phyloP scores from a whole-genome alignment of 78 protist species.

The Dictyostelium capitatum region DNA sequence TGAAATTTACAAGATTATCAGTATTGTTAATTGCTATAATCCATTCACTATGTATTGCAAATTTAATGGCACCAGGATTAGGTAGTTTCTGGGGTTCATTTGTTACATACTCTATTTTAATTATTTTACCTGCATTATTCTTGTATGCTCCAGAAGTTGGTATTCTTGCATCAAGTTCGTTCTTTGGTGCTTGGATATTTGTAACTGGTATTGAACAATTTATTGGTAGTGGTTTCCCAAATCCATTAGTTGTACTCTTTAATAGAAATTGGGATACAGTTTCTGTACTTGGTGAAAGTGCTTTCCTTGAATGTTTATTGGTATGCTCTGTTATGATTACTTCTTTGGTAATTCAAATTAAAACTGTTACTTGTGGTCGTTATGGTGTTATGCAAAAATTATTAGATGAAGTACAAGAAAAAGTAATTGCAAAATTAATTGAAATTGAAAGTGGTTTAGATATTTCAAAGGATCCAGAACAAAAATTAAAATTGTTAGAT shows the following conservation, averaged over 20 bases:
- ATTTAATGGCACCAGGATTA: conserved; percentile 20
- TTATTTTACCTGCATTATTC: conserved; percentile 21
- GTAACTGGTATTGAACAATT: conserved; percentile 44
- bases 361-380: background rate
- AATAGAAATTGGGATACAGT: background rate
- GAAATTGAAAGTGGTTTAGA: background rate
- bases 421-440: background rate
- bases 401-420: background rate
- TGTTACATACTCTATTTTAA: background rate
- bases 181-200: conserved; percentile 60
- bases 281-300: background rate
- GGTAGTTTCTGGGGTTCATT: background rate
- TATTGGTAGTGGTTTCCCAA: conserved; percentile 61
- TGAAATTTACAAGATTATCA: conserved; percentile 9
- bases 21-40: background rate
- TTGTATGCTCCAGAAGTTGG: conserved; percentile 21
- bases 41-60: background rate
- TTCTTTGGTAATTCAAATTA: conserved; percentile 7
- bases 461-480: background rate
- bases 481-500: background rate
- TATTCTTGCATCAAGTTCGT: conserved; percentile 10
- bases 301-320: conserved; percentile 23
- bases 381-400: background rate
- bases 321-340: background rate
- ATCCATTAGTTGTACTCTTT: conserved; percentile 2